Percentiles rank a stretch among this genome's conserved stretches.
Evolutionary conservation across 495 filamentous ascomycete species (phyloP).

Genomic region (Beverwykella pulmonaria): DNA sequence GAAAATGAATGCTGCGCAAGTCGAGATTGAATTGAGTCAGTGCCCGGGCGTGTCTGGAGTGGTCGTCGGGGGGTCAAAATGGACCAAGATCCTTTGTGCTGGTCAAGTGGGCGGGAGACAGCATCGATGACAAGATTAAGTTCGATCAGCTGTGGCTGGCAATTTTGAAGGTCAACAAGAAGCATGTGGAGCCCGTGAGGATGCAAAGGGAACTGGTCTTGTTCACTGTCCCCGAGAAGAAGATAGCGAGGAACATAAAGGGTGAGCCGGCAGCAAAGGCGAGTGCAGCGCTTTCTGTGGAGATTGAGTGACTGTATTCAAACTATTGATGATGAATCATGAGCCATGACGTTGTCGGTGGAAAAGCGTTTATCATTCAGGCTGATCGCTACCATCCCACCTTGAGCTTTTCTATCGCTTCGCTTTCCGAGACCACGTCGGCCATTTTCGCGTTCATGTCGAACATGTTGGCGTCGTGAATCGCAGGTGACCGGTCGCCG

Average conservation of each 20-base stretch:
- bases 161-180: background rate
- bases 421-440: conserved; percentile 45
- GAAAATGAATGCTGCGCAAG: conserved; percentile 5
- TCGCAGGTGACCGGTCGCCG: conserved; percentile 45
- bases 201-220: background rate
- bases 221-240: conserved; percentile 5
- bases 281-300: conserved; percentile 10
- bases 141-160: conserved; percentile 10
- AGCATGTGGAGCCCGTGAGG: background rate
- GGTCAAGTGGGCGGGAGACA: conserved; percentile 8
- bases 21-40: background rate
- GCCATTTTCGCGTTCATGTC: conserved; percentile 48
- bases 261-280: background rate
- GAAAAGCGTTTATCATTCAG: no score
- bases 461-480: conserved; percentile 46
- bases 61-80: conserved; percentile 8
- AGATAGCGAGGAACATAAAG: conserved; percentile 8
- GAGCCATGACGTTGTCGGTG: background rate
- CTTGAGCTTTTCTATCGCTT: conserved; percentile 43
- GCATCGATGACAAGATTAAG: conserved; percentile 2
- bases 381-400: conserved; percentile 38
- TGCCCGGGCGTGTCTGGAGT: conserved; percentile 15
- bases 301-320: conserved; percentile 12
- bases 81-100: conserved; percentile 5
- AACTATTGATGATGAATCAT: background rate